Base-by-base conservation (phyloP, 179 eudicot species). In the Spinacia oleracea region DNA sequence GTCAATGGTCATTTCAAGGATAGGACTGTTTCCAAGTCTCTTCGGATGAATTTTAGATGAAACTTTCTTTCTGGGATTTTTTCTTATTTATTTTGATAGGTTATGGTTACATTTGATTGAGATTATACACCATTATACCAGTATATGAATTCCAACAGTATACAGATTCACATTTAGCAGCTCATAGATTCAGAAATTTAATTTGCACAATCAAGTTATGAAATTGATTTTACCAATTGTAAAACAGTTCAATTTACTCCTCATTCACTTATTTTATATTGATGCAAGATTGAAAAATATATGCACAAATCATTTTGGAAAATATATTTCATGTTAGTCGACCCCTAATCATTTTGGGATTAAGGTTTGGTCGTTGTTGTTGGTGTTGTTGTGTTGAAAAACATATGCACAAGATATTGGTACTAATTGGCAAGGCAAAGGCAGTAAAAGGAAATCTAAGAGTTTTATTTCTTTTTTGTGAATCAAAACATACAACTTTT, bases 41-140 rank as follows among this genome's bases (percentile, higher is more conserved):
- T 66, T 29, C 65, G 81, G 74, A 77, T 65, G 77, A 31, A 66
- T 73, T 81, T 77, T 66, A 77, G 84, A 78, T 81, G 75, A 77
- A 15, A 25, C 9, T 1, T 23, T n/a, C 9, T 27, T 48, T 45
- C 20, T 45, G 59, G 21, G 38, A 40, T 60, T 25, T 58, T 42
- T 9, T 43, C 18, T 50, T 50, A 11, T 46, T 43, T 42, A 1
- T 23, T 42, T 23, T 69, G 32, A 23, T 9, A 20, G 42, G 32
- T 1, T 23, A 23, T n/a, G 12, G 12, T 42, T 3, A 69, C 11
- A 11, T 10, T 3, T 42, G 72, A 23, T 25, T 20, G 58, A 58
- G 23, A n/a, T 23, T 14, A 58, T 58, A 58, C 29, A 58, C 12
- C 8, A 59, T 12, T 2, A 10, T 23, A 58, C 12, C 8, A 59